Base-by-base conservation (phyloP, 1,284 basidiomycete genomes). In the Vanrija sp. region DNA sequence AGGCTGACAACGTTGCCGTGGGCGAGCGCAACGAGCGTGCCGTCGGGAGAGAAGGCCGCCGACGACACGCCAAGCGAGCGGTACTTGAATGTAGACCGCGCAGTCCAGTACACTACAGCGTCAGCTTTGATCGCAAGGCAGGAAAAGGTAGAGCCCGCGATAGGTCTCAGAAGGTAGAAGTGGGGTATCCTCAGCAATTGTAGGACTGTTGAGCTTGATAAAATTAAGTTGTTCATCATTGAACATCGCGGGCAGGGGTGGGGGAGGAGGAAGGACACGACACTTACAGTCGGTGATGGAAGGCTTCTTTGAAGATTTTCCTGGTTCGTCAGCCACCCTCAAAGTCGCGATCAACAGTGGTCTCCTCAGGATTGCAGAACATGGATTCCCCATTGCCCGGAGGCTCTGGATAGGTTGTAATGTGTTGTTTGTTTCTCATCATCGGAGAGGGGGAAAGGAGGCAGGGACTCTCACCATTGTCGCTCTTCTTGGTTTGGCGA, bases 11-110 rank as follows among this genome's bases (percentile, higher is more conserved):
- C 83, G 19, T 81, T 69, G 0, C 83, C 84, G 48, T 89, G 82
- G 8, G 85, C 80, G 7, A 95, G 80, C 5, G 87, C 88, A 23
- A 98, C 78, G 37, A 98, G 79, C 12, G 93, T 93, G 8, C 84
- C 88, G 69, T 98, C 95, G 1, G 82, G 82, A 6, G 93, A 90
- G 83, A 91, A 97, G 0, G 84, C 81, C 0, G 83, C 78, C 50
- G 85, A 80, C 50, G 76, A 77, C 46, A 91, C 88, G 24, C 78
- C 78, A 62, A 85, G 80, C n/a, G 80, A 78, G 37, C 85, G 87
- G 71, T 88, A 88, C 36, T 74, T 76, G 60, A 88, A 81, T 1
- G 83, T 83, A 3, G 89, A 87, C 36, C 86, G 83, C 41, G 82
- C 78, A 20, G 85, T 80, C 89, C 90, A 95, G 60, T 83, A 87